phyloP scores from a whole-genome alignment of 2,329 filamentous ascomycete genomes.

The Hymenoscyphus fructigenus region DNA sequence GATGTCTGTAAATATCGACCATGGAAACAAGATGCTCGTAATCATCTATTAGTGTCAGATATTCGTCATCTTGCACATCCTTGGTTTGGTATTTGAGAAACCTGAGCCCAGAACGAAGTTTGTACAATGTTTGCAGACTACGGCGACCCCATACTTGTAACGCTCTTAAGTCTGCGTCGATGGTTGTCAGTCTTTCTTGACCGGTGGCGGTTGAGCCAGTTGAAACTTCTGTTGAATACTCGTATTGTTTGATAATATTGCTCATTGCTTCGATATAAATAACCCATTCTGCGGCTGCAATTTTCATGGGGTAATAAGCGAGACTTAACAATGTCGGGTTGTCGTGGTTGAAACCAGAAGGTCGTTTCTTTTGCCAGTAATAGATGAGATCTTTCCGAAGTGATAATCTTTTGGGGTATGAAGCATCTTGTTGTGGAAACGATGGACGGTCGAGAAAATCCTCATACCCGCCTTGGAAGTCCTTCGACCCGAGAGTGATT shows the following conservation, averaged over 20 bases:
- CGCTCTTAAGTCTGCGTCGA: constrained; percentile 11
- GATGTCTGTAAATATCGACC: constrained; percentile 13
- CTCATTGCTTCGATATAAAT: constrained; percentile 13
- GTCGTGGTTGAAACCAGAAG: constrained; percentile 7
- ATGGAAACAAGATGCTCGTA: constrained; percentile 13
- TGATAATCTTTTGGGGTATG: neutral
- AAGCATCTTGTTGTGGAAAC: neutral
- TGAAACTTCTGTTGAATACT: constrained; percentile 9
- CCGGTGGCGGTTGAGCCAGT: neutral
- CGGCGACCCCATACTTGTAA: constrained; percentile 17
- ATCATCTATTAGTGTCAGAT: constrained; percentile 10
- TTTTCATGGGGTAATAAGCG: constrained; percentile 16
- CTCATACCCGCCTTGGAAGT: constrained; percentile 15
- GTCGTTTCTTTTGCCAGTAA: constrained; percentile 12
- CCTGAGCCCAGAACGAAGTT: constrained; percentile 10
- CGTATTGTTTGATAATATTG: constrained; percentile 10
- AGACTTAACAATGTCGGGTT: constrained; percentile 12
- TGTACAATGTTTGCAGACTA: constrained; percentile 6
- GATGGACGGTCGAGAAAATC: constrained; percentile 11
- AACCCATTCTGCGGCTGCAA: constrained; percentile 17
- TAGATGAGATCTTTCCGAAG: constrained; percentile 8
- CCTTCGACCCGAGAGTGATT: constrained; percentile 6
- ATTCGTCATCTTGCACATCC: neutral
- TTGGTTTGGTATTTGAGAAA: constrained; percentile 11
- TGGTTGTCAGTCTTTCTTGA: neutral